A percentile compares a stretch with the other conserved stretches of the same genome.
phyloP scores from a whole-genome alignment of 2,329 filamentous ascomycete genomes.

The Talaromyces rugulosus region DNA sequence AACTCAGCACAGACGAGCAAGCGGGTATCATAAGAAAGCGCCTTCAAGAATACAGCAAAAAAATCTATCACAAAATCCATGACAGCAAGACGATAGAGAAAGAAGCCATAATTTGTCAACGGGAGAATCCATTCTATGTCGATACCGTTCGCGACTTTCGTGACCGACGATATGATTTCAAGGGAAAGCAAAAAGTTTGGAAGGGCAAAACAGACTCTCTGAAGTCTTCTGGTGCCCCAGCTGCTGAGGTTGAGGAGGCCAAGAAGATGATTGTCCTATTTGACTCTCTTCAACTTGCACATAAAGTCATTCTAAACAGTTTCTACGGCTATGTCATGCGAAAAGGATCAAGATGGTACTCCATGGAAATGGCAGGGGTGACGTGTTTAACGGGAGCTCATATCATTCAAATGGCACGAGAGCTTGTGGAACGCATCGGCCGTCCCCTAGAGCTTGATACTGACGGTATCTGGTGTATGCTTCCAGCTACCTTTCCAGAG shows the following conservation, averaged over 20 bases:
- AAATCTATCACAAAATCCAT: slow-evolving; percentile 99
- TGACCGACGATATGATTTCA: slow-evolving; percentile 97
- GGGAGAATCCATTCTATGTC: slow-evolving; percentile 98
- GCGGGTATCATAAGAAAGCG: slow-evolving; percentile 76
- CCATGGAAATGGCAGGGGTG: slow-evolving; percentile 98
- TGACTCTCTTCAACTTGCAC: slow-evolving; percentile 91
- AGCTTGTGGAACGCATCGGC: slow-evolving; percentile 88
- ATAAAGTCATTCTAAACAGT: slow-evolving; percentile 98
- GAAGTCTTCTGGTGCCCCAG: slow-evolving; percentile 73
- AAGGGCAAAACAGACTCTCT: slow-evolving; percentile 90
- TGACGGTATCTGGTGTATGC: slow-evolving; percentile 99
- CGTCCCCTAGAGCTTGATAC: slow-evolving; percentile 92
- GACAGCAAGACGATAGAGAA: slow-evolving; percentile 87
- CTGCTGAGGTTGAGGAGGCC: slow-evolving; percentile 78
- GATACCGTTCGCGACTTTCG: slow-evolving; percentile 93
- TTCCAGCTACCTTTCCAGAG: slow-evolving; percentile 92
- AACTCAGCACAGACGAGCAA: slow-evolving; percentile 78
- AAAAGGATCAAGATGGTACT: slow-evolving; percentile 98
- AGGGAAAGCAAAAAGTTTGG: slow-evolving; percentile 97
- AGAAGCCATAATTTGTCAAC: slow-evolving; percentile 96
- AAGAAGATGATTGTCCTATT: slow-evolving; percentile 99
- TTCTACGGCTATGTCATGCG: slow-evolving; percentile 99
- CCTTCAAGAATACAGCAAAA: slow-evolving; percentile 89
- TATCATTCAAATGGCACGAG: slow-evolving; percentile 94
- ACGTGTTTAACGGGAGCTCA: slow-evolving; percentile 93